Evolutionary conservation across 257 asterid species (phyloP), one percentile per base, ranked within the genome.

Genomic region (Rubia yunnanensis): DNA sequence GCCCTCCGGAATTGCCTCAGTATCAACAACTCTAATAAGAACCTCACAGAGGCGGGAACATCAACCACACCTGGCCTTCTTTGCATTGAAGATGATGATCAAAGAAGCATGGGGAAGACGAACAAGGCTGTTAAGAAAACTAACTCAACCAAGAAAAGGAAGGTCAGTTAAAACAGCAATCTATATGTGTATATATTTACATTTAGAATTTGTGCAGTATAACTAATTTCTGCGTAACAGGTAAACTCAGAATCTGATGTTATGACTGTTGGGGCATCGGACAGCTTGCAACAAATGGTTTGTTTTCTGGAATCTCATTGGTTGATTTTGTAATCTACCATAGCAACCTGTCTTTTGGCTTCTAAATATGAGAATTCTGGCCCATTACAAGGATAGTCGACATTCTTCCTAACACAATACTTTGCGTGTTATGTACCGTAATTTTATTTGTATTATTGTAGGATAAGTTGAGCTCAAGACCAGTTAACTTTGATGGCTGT

Each of bases 251-350:
- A 94, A 71, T 70, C 82, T 9, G 96, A 90, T 70, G 81, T 85
- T 70, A 72, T 86, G 34, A 56, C 90, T 55, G 89, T 80, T 55
- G 92, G 88, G 62, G 62, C 94, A 18, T 72, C 91, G 22, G 97
- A 90, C 48, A 79, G 82, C 79, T 74, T 94, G 78, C 97, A 83
- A 79, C 96, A 84, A 80, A 81, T 94, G 92, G 97, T 92, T 66
- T 49, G 90, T 76, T 81, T 70, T 60, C 27, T 65, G 38, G 55
- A 76, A 69, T 62, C 59, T 58, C 30, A 50, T 46, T 60, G 32
- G 17, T 59, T 70, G 48, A 57, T 27, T 49, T 67, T 55, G 23
- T n/a, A n/a, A n/a, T n/a, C n/a, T 67, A 15, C 61, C 53, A 7
- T 66, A 48, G 44, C 57, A 52, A 59, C 57, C 48, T 35, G 14